A percentile compares a stretch with the other conserved stretches of the same genome.
These are phyloP conservation scores for Xylaria intraflava DNA, from an alignment of 495 filamentous ascomycete species.

Conservation along the genomic window DNA sequence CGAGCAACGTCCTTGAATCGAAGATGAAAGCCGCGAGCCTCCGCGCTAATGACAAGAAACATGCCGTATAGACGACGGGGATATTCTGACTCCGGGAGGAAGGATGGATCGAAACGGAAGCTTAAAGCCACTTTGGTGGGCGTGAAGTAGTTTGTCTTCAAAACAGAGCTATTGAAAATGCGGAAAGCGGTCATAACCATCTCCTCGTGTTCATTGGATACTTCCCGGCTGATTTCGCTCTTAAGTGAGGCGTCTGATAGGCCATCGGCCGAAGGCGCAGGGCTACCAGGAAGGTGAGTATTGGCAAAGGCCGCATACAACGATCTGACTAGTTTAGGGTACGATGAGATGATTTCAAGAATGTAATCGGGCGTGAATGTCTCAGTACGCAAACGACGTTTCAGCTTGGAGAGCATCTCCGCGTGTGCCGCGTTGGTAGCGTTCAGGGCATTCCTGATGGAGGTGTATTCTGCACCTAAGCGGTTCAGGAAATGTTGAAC, in stretches of 20 bases:
- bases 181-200: conserved; percentile 98
- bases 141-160: conserved; percentile 99
- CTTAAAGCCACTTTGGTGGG: conserved; percentile 97
- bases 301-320: conserved; percentile 90
- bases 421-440: conserved; percentile 66
- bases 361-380: conserved; percentile 98
- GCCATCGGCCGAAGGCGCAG: conserved; percentile 59
- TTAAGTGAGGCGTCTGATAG: conserved; percentile 73
- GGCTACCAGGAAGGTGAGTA: conserved; percentile 78
- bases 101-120: conserved; percentile 84
- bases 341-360: conserved; percentile 87
- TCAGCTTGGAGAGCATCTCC: conserved; percentile 90
- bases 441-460: conserved; percentile 76
- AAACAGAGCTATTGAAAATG: conserved; percentile 79
- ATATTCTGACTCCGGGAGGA: conserved; percentile 88
- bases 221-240: conserved; percentile 71
- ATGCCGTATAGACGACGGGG: conserved; percentile 92
- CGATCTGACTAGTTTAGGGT: conserved; percentile 79
- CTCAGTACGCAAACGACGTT: conserved; percentile 88
- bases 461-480: conserved; percentile 84
- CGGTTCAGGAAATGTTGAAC: conserved; percentile 96
- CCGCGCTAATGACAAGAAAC: conserved; percentile 95
- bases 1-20: conserved; percentile 96
- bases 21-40: conserved; percentile 94
- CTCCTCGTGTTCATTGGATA: conserved; percentile 89